These are phyloP conservation scores for Paxillus rubicundulus DNA, from an alignment of 768 basidiomycete species.

Conservation along the genomic window DNA sequence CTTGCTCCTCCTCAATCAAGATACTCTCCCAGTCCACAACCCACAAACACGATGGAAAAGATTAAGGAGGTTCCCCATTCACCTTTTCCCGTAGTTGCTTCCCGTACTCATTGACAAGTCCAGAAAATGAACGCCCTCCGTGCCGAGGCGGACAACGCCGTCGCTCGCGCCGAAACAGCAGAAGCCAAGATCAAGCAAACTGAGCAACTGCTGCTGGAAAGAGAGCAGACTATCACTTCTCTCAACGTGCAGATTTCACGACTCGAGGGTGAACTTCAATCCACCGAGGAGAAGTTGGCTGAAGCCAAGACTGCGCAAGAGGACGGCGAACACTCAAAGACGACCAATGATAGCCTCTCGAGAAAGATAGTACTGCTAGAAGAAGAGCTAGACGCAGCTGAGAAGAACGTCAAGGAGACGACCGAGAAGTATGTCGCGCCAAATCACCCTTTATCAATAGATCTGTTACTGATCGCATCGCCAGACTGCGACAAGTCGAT, in stretches of 20 bases:
- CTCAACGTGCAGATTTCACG: constrained; percentile 67
- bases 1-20: constrained; percentile 7
- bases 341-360: constrained; percentile 65
- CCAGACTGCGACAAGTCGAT: constrained; percentile 91
- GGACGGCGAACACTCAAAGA: constrained; percentile 69
- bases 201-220: constrained; percentile 70
- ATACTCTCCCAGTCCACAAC: constrained; percentile 1
- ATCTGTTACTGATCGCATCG: constrained; percentile 18
- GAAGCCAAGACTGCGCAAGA: constrained; percentile 62
- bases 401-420: constrained; percentile 96
- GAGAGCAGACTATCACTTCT: constrained; percentile 85
- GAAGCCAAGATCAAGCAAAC: constrained; percentile 79
- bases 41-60: constrained; percentile 41
- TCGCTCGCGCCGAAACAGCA: constrained; percentile 81
- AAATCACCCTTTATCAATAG: constrained; percentile 4
- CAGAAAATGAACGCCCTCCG: constrained; percentile 81
- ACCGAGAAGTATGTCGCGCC: constrained; percentile 80
- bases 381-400: constrained; percentile 92
- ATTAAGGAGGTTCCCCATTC: constrained; percentile 41
- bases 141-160: constrained; percentile 77
- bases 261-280: constrained; percentile 67
- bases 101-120: not conserved
- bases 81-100: not conserved
- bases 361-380: constrained; percentile 91
- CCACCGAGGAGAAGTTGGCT: constrained; percentile 61